Conservation (phyloP, 495 filamentous ascomycete species). For the Choiromyces venosus region DNA sequence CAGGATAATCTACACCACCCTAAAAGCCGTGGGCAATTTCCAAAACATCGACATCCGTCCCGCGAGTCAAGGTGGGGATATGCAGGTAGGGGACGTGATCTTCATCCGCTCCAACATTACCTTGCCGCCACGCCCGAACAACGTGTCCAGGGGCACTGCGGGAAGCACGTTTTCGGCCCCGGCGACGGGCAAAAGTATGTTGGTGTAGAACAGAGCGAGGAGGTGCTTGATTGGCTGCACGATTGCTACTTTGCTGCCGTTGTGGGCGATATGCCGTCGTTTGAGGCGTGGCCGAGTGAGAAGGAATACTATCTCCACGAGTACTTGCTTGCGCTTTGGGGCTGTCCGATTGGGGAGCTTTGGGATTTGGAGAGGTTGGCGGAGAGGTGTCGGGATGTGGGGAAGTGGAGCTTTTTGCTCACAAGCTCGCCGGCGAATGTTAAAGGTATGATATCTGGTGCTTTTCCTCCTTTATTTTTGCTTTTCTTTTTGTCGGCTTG, state of each 20-base stretch:
- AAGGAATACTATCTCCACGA: conserved; percentile 52
- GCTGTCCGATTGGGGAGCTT: conserved; percentile 57
- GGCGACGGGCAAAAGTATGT: conserved; percentile 50
- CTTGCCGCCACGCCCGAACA: conserved; percentile 39
- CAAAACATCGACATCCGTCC: conserved; percentile 55
- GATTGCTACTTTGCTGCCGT: conserved; percentile 63
- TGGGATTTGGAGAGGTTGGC: conserved; percentile 56
- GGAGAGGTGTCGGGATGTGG: conserved; percentile 50
- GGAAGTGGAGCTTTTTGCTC: conserved; percentile 64
- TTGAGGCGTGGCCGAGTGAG: conserved; percentile 57
- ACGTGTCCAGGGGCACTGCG: conserved; percentile 41
- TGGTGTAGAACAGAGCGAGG: conserved; percentile 55
- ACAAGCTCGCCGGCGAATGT: conserved; percentile 60
- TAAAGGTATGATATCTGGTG: conserved; percentile 43
- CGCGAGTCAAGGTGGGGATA: conserved; percentile 53
- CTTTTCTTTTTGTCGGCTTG: background rate
- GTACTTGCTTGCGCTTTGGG: conserved; percentile 61
- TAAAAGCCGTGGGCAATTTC: conserved; percentile 55
- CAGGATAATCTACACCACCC: conserved; percentile 55
- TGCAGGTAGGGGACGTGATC: conserved; percentile 60
- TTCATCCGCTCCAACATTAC: conserved; percentile 56
- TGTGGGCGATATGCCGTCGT: conserved; percentile 56
- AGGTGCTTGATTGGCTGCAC: conserved; percentile 57
- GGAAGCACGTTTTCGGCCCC: conserved; percentile 42
- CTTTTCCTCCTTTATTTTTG: background rate